These are phyloP conservation scores for Tephrocybe sp. DNA, from an alignment of 768 basidiomycete species.

Conservation along the genomic window DNA sequence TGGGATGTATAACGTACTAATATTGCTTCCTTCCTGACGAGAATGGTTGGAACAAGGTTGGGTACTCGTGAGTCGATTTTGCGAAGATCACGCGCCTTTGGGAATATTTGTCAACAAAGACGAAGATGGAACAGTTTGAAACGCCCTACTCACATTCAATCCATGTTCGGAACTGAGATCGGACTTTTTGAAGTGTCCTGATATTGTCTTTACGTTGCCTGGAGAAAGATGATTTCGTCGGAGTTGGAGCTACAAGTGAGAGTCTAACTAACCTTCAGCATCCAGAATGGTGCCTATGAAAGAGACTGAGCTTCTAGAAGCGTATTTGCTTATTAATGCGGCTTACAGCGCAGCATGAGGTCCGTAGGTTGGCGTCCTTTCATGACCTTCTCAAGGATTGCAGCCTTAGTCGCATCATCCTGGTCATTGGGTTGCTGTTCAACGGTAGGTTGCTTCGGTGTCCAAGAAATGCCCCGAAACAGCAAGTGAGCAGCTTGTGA, in stretches of 20 bases:
- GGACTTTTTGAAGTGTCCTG: slow-evolving; percentile 86
- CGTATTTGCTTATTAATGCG: slow-evolving; percentile 5
- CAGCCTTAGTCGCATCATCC: slow-evolving; percentile 69
- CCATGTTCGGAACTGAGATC: slow-evolving; percentile 86
- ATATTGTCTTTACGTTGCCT: slow-evolving; percentile 87
- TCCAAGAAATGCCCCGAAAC: slow-evolving; percentile 29
- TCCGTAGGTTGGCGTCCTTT: slow-evolving; percentile 87
- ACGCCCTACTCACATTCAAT: slow-evolving; percentile 68
- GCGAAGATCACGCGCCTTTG: slow-evolving; percentile 88
- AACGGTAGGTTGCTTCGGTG: slow-evolving; percentile 26
- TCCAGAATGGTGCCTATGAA: slow-evolving; percentile 81
- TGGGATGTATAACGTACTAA: slow-evolving; percentile 49
- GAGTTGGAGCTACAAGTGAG: background rate
- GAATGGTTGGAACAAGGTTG: slow-evolving; percentile 92
- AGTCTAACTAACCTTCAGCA: slow-evolving; percentile 55
- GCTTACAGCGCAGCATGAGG: slow-evolving; percentile 87
- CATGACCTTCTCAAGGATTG: slow-evolving; percentile 81
- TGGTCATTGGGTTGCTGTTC: slow-evolving; percentile 41
- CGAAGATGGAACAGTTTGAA: slow-evolving; percentile 16
- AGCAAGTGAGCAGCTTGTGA: slow-evolving; percentile 3
- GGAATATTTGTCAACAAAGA: slow-evolving; percentile 16
- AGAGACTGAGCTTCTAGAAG: slow-evolving; percentile 12
- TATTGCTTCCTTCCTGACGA: slow-evolving; percentile 84
- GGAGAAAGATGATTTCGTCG: slow-evolving; percentile 15
- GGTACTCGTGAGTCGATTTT: slow-evolving; percentile 95